phyloP scores from a whole-genome alignment of 345 rosid genomes.

The Salix suchowensis region DNA sequence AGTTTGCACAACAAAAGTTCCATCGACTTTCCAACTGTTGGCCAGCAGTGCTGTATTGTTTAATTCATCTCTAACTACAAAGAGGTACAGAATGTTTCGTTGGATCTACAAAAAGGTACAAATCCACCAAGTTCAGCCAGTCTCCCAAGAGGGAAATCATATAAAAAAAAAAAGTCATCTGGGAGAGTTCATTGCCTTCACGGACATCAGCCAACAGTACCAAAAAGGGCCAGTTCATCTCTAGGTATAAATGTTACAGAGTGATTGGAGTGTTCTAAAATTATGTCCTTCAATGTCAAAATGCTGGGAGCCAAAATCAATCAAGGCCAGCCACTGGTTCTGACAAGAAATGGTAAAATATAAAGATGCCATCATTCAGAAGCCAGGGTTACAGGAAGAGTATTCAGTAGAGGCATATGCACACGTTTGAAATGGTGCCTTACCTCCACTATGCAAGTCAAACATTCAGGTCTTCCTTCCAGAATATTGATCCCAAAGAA shows the following conservation, averaged over 20 bases:
- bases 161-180: background rate
- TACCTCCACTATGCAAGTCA: constrained; percentile 11
- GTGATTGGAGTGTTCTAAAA: background rate
- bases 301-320: constrained; percentile 9
- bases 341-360: background rate
- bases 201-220: background rate
- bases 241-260: constrained; percentile 2
- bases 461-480: constrained; percentile 5
- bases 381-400: background rate
- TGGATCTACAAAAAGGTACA: background rate
- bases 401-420: background rate
- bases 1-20: background rate
- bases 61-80: background rate
- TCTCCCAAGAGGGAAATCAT: background rate
- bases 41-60: background rate
- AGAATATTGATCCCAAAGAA: constrained; percentile 12
- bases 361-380: background rate
- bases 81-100: background rate
- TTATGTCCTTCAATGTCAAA: background rate
- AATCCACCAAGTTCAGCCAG: background rate
- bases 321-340: constrained; percentile 5
- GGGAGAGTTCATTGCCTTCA: background rate
- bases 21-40: background rate
- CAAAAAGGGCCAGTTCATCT: background rate
- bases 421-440: background rate